Evolutionary conservation across 352 stramenopile species (phyloP).

Genomic region (Phytophthora cactorum): DNA sequence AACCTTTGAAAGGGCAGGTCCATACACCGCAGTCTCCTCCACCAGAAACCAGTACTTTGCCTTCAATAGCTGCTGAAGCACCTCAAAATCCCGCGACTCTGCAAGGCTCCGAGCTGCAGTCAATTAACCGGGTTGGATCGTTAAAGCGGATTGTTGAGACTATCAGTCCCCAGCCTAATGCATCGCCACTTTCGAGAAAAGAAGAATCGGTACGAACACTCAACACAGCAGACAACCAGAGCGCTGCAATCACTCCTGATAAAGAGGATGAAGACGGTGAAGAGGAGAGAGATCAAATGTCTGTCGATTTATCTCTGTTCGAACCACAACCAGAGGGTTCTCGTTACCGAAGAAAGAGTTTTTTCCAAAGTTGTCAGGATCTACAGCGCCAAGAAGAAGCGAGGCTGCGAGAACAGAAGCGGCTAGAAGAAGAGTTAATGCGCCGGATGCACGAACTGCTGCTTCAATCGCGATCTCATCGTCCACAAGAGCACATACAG

Average conservation of each 20-base stretch:
- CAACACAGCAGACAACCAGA: conserved; percentile 22
- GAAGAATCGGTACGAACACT: conserved; percentile 9
- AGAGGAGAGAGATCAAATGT: conserved; percentile 22
- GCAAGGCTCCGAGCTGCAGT: not conserved
- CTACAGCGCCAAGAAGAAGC: conserved; percentile 47
- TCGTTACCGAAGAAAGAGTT: conserved; percentile 35
- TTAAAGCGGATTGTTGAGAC: too few relatives aligned
- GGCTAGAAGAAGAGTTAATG: conserved; percentile 46
- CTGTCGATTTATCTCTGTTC: conserved; percentile 3
- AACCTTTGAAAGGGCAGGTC: not conserved
- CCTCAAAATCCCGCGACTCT: not conserved
- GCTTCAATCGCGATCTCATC: conserved; percentile 25
- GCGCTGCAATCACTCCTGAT: not conserved
- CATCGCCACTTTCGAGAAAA: not conserved
- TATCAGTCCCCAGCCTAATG: too few relatives aligned
- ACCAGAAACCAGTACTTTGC: not conserved
- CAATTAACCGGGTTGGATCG: too few relatives aligned
- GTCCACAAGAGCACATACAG: conserved; percentile 31
- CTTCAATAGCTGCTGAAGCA: not conserved
- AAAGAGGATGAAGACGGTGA: conserved; percentile 14
- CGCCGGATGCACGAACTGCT: conserved; percentile 51
- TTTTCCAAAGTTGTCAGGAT: conserved; percentile 56
- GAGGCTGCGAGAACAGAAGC: conserved; percentile 34
- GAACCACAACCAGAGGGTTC: conserved; percentile 1
- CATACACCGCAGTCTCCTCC: too few relatives aligned